These are phyloP conservation scores for Alternaria sp. DNA, from an alignment of 2,329 filamentous ascomycete species.

Conservation along the genomic window DNA sequence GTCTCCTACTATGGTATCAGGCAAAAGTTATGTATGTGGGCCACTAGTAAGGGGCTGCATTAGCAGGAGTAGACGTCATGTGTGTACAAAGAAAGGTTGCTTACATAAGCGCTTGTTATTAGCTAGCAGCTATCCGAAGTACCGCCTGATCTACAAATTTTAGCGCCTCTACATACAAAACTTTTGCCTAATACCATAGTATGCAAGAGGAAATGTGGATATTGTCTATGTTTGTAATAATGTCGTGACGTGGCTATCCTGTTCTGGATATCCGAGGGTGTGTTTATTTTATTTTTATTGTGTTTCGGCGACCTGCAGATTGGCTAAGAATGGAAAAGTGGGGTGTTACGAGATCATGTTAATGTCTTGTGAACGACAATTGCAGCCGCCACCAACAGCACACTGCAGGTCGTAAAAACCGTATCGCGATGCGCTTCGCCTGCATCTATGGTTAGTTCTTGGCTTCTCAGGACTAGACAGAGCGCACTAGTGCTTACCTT, in stretches of 20 bases:
- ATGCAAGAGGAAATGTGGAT: conserved; percentile 1
- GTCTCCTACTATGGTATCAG: too few relatives aligned
- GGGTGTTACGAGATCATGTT: conserved; percentile 16
- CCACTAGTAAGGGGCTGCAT: too few relatives aligned
- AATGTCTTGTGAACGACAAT: conserved; percentile 40
- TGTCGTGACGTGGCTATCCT: conserved; percentile 12
- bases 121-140: too few relatives aligned
- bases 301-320: neutral
- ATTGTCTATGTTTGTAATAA: neutral
- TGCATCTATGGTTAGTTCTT: conserved; percentile 23
- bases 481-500: conserved; percentile 32
- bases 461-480: neutral
- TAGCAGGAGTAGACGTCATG: too few relatives aligned
- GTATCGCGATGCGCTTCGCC: conserved; percentile 44
- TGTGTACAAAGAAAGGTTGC: too few relatives aligned
- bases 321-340: neutral
- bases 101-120: too few relatives aligned
- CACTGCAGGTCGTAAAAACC: conserved; percentile 44
- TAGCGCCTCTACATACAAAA: too few relatives aligned
- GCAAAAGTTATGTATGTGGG: too few relatives aligned
- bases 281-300: neutral
- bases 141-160: too few relatives aligned
- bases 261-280: neutral
- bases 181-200: neutral
- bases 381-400: conserved; percentile 39